Evolutionary conservation across 495 filamentous ascomycete species (phyloP).

Genomic region (Bacidia rubella): DNA sequence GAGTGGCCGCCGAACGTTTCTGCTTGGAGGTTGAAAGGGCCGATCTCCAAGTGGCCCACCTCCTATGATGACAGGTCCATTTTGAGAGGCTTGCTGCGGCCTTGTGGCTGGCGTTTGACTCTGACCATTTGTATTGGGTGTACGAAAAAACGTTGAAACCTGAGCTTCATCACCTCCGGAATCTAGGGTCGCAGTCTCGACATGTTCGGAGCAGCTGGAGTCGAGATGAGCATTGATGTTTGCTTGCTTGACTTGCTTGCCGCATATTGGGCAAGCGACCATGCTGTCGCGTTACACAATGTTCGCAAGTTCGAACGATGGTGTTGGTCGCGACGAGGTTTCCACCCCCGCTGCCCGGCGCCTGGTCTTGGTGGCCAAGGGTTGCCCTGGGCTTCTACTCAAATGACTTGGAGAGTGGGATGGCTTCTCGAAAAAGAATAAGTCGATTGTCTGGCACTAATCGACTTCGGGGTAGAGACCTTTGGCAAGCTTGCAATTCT

Average conservation of each 20-base stretch:
- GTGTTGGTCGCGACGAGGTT: too few relatives aligned
- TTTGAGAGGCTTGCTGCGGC: not conserved
- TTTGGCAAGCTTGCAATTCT: too few relatives aligned
- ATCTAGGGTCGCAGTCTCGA: conserved; percentile 30
- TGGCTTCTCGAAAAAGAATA: too few relatives aligned
- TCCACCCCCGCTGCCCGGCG: too few relatives aligned
- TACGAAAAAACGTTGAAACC: conserved; percentile 67
- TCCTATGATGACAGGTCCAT: not conserved
- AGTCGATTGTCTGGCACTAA: too few relatives aligned
- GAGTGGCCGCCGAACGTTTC: not conserved
- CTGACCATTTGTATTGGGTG: conserved; percentile 32
- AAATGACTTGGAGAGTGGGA: too few relatives aligned
- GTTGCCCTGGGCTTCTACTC: too few relatives aligned
- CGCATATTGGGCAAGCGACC: conserved; percentile 83
- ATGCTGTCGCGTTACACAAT: conserved; percentile 31
- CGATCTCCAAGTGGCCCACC: not conserved
- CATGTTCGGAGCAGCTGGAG: conserved; percentile 55
- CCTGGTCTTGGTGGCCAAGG: too few relatives aligned
- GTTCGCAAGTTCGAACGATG: too few relatives aligned
- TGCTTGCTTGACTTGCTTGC: conserved; percentile 53
- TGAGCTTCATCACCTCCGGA: conserved; percentile 31
- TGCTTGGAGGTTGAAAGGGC: not conserved
- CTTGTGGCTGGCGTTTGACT: not conserved
- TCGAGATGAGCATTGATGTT: conserved; percentile 91
- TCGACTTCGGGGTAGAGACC: too few relatives aligned